Percentiles rank a stretch among this genome's conserved stretches.
These are phyloP conservation scores for Tylopilus subfusipes DNA, from an alignment of 768 basidiomycete species.

Conservation along the genomic window DNA sequence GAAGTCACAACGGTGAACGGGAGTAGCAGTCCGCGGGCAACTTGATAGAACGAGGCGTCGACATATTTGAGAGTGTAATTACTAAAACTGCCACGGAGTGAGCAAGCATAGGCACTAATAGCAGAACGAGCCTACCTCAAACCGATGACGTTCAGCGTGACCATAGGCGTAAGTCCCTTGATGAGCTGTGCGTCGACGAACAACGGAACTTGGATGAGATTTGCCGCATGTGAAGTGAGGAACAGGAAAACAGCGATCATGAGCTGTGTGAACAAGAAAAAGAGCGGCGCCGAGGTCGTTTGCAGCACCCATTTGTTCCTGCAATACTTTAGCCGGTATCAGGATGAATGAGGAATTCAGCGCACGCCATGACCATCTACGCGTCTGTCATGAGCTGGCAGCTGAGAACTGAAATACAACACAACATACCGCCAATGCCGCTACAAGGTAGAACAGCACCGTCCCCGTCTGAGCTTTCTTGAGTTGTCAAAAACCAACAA, in stretches of 20 bases:
- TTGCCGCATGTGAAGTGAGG: constrained; percentile 54
- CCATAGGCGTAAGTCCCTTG: constrained; percentile 73
- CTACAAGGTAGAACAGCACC: constrained; percentile 84
- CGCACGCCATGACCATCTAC: constrained; percentile 90
- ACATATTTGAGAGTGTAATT: constrained; percentile 93
- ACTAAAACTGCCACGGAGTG: constrained; percentile 56
- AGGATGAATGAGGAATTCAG: constrained; percentile 20
- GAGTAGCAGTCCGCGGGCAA: constrained; percentile 89
- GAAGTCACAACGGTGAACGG: constrained; percentile 93
- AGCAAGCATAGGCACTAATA: background rate
- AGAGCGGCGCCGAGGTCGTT: constrained; percentile 68
- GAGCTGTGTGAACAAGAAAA: constrained; percentile 83
- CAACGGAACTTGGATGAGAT: constrained; percentile 64
- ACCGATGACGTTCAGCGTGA: constrained; percentile 75
- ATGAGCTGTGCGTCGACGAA: constrained; percentile 60
- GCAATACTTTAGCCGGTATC: constrained; percentile 14
- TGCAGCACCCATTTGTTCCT: constrained; percentile 94
- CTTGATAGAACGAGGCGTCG: constrained; percentile 93
- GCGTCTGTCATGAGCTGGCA: background rate
- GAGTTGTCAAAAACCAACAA: constrained; percentile 1
- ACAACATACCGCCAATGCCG: constrained; percentile 73
- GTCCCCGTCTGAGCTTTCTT: constrained; percentile 54
- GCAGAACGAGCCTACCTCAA: constrained; percentile 60
- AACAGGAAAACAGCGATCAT: constrained; percentile 77
- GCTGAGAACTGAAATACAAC: background rate